A percentile compares a stretch with the other conserved stretches of the same genome.
These are phyloP conservation scores for Leptographium galeiforme DNA, from an alignment of 2,329 filamentous ascomycete genomes.

Conservation along the genomic window DNA sequence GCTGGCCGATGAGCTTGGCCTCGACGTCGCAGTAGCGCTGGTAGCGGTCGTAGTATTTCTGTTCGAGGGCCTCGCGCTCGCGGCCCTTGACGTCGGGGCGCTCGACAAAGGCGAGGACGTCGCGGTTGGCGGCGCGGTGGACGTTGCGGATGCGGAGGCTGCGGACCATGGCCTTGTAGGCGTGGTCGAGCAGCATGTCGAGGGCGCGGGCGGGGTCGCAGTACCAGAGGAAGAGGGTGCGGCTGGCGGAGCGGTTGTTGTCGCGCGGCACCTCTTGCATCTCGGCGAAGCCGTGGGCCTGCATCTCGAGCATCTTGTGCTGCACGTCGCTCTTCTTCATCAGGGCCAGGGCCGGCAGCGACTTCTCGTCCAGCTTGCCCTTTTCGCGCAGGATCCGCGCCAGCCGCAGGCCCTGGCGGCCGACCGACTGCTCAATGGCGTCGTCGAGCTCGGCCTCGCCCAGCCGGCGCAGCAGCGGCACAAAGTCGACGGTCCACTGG, in stretches of 20 bases:
- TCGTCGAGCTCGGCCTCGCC: conserved; percentile 70
- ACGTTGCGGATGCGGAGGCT: conserved; percentile 68
- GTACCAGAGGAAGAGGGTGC: conserved; percentile 85
- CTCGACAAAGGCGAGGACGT: conserved; percentile 68
- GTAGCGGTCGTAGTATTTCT: conserved; percentile 56
- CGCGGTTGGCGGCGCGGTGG: conserved; percentile 57
- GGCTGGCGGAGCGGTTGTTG: conserved; percentile 63
- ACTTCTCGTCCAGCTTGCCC: conserved; percentile 91
- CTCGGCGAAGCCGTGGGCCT: conserved; percentile 75
- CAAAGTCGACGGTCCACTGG: conserved; percentile 76
- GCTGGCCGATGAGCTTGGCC: conserved; percentile 63
- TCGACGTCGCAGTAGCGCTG: conserved; percentile 48
- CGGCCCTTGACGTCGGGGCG: conserved; percentile 75
- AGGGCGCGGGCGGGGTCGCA: conserved; percentile 66
- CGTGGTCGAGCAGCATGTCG: conserved; percentile 59
- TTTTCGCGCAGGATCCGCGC: conserved; percentile 72
- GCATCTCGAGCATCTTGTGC: conserved; percentile 71
- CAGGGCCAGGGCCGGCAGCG: conserved; percentile 65
- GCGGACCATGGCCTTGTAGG: conserved; percentile 82
- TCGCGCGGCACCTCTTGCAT: conserved; percentile 91
- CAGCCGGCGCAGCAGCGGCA: conserved; percentile 54
- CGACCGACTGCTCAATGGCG: conserved; percentile 65
- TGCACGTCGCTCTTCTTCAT: conserved; percentile 79
- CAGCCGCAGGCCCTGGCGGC: conserved; percentile 65
- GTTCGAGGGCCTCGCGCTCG: conserved; percentile 66